Base-by-base conservation (phyloP, 2,329 filamentous ascomycete species). In the Pseudocercospora musae region DNA sequence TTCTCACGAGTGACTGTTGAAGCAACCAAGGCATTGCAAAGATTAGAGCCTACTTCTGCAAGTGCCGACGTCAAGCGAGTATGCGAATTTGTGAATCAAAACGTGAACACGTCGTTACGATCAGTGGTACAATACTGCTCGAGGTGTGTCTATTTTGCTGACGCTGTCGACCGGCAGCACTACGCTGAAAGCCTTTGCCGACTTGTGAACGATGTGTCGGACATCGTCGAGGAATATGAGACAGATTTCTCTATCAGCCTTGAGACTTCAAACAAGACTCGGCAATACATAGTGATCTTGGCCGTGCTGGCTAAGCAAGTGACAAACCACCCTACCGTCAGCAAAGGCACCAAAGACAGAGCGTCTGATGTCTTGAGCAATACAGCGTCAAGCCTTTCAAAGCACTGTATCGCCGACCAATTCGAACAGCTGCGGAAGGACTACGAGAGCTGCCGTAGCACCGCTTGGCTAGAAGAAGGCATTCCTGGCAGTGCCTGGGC, bases 121-220 rank as follows among this genome's bases (percentile, higher is more conserved):
- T 79, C 79, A 11, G 60, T 85, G 21, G 74, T 84, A 29, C 73
- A 73, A 23, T 87, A 85, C 65, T 68, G 82, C 46, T 80, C 80
- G 8, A 75, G 78, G 3, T 75, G 75, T 46, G 68, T 87, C 2
- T 77, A 77, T 46, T 87, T 87, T 65, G 74, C 79, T 29, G 85
- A 87, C 68, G 75, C 81, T 0, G 74, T 86, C 18, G 84, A 87
- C 69, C 79, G 84, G 18, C 72, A 68, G 25, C 71, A 74, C 4
- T 86, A 82, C 66, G 73, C 81, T 3, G 68, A 72, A 18, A 78
- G 77, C 59, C 71, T 82, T 50, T 73, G 73, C 15, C 73, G 74
- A n/a, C 63, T 83, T 13, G 72, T 78, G 33, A 74, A 79, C 48
- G 70, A 74, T 3, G 46, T 79, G 4, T 64, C 71, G 2, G 69